Percentiles rank a stretch among this genome's conserved stretches.
These are phyloP conservation scores for Jimgerdemannia flammicorona DNA, from an alignment of 192 early-diverging fungal genomes.

Conservation along the genomic window DNA sequence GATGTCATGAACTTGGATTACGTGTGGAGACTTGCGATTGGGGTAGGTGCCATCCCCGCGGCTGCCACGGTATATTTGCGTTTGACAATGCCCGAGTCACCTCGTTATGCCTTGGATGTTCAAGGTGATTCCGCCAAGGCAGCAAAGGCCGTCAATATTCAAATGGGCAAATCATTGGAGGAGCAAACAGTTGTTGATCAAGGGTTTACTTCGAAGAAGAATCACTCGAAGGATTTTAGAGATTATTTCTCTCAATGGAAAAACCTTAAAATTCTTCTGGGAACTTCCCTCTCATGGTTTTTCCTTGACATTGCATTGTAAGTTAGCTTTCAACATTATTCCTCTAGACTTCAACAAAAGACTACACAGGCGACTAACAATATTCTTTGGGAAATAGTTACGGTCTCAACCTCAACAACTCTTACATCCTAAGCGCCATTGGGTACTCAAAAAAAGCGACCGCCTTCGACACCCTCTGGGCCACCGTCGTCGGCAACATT, in stretches of 20 bases:
- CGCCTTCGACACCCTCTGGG: conserved; percentile 50
- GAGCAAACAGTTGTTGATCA: neutral
- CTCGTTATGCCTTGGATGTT: conserved; percentile 73
- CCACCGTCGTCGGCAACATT: conserved; percentile 77
- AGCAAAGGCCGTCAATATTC: conserved; percentile 39
- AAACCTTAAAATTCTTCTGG: conserved; percentile 75
- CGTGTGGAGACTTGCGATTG: conserved; percentile 89
- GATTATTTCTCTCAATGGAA: conserved; percentile 77
- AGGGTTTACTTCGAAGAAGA: neutral
- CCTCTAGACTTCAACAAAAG: neutral
- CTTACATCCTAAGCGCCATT: conserved; percentile 70
- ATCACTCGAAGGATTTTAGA: conserved; percentile 51
- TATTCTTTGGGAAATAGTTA: conserved; percentile 17
- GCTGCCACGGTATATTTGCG: conserved; percentile 85
- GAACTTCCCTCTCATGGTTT: conserved; percentile 77
- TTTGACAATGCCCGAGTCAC: conserved; percentile 90
- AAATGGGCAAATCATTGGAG: conserved; percentile 3
- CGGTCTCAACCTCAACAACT: conserved; percentile 71
- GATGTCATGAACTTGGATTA: conserved; percentile 74
- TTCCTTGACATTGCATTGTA: conserved; percentile 70
- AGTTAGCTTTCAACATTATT: conserved; percentile 4
- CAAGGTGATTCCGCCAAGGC: conserved; percentile 42
- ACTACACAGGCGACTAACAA: neutral
- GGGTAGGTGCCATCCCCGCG: conserved; percentile 81
- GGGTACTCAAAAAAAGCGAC: conserved; percentile 51